Evolutionary conservation across 1,139 yeast genomes (phyloP), one percentile per base, ranked within the genome.

Genomic region (Nakaseomyces nivariensis): DNA sequence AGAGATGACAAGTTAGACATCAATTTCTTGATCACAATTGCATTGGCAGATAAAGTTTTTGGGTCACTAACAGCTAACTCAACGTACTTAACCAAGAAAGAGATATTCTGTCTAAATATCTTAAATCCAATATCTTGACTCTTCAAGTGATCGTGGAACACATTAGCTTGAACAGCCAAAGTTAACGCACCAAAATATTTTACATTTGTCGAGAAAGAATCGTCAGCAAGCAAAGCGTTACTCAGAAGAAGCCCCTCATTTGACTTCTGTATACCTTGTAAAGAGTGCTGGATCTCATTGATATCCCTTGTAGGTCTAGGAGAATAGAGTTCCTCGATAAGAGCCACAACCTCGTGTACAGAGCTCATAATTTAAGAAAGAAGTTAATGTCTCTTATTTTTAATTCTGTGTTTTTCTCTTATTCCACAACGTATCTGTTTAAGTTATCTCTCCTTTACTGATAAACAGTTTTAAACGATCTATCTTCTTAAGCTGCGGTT

Each of bases 181-280:
- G 90, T 82, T 51, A 83, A 68, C 0, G 90, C 90, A 1, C 92
- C 92, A 60, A 84, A 83, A 63, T 79, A 85, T 57, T 76, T 75
- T 50, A 82, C 80, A 57, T 78, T 78, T 37, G 70, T 57, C 3
- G 78, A 73, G 7, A 65, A 60, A 0, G 48, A 51, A 3, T 56
- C 62, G 3, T 67, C 67, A 4, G 65, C 59, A 34, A 82, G 63
- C 27, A 84, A 65, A 42, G 71, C 64, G 48, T 72, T 71, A 0
- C 86, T 88, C 33, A 82, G 59, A 7, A 63, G 58, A 54, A 73
- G 67, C 0, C 85, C 86, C 47, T 72, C 62, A 2, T 68, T 64
- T 2, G 82, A 76, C 54, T 70, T 75, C 61, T 85, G 92, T 5
- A 80, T 62, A 1, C 59, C 56, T 56, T 81, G 88, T 25, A 84